These are phyloP conservation scores for Leucocoprinus birnbaumii DNA, from an alignment of 768 basidiomycete species.

Conservation along the genomic window DNA sequence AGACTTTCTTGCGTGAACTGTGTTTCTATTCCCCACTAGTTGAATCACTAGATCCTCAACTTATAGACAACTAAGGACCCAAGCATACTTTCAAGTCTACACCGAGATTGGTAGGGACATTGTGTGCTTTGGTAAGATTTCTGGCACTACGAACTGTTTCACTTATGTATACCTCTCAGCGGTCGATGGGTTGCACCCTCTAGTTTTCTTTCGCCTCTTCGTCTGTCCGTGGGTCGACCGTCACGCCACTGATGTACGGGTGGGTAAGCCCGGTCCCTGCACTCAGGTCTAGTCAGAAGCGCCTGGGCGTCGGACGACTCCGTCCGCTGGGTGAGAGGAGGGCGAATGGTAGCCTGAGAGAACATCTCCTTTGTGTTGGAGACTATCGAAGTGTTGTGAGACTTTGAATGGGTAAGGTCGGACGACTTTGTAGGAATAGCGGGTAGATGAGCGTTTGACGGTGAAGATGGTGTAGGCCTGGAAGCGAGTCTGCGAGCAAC, in stretches of 20 bases:
- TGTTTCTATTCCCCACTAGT: no score
- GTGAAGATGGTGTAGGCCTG: constrained; percentile 31
- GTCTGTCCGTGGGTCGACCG: constrained; percentile 27
- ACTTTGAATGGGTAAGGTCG: constrained; percentile 17
- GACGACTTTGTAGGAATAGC: constrained; percentile 21
- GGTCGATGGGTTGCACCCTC: no score
- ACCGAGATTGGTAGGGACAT: no score
- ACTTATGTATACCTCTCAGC: no score
- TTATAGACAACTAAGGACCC: no score
- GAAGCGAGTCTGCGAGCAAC: constrained; percentile 33
- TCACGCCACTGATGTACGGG: constrained; percentile 25
- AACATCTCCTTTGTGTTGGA: neutral
- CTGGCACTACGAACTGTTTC: no score
- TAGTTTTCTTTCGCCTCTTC: constrained; percentile 43
- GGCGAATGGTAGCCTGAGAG: neutral
- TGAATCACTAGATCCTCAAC: no score
- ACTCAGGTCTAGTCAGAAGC: constrained; percentile 12
- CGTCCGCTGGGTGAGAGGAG: constrained; percentile 2
- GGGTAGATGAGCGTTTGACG: constrained; percentile 38
- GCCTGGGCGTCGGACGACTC: neutral
- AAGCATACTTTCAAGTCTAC: no score
- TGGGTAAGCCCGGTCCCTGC: constrained; percentile 30
- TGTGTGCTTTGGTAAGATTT: no score
- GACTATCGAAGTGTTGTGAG: constrained; percentile 3
- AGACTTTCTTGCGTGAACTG: no score